Percentiles rank a stretch among this genome's conserved stretches.
These are phyloP conservation scores for Coemansia sp. DNA, from an alignment of 192 early-diverging fungal genomes.

Conservation along the genomic window DNA sequence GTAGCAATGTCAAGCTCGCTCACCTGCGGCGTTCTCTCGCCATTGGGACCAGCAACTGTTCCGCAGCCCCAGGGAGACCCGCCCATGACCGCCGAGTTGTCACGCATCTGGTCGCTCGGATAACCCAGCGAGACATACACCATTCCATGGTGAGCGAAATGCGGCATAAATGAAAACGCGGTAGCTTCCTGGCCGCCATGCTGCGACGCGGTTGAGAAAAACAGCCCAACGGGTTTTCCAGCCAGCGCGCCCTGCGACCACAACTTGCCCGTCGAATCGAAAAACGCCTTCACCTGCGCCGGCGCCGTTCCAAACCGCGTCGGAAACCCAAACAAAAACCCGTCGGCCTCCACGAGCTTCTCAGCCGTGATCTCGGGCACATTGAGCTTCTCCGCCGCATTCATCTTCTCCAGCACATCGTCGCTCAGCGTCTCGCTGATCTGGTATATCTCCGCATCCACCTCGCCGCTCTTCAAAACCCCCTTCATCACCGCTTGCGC, in stretches of 20 bases:
- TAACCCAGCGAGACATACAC: constrained; percentile 59
- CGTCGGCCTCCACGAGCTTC: constrained; percentile 54
- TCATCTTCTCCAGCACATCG: constrained; percentile 65
- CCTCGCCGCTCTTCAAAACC: constrained; percentile 42
- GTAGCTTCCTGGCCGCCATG: constrained; percentile 62
- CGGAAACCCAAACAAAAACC: constrained; percentile 32
- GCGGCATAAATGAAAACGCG: constrained; percentile 51
- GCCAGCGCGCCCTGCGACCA: constrained; percentile 20
- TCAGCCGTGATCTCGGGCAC: constrained; percentile 59
- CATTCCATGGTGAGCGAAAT: constrained; percentile 61
- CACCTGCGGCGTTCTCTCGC: constrained; percentile 18
- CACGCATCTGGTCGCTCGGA: constrained; percentile 18
- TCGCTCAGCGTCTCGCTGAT: constrained; percentile 59
- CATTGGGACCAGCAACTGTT: constrained; percentile 24
- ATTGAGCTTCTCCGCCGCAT: constrained; percentile 54
- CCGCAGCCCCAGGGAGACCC: constrained; percentile 32
- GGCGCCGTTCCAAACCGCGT: constrained; percentile 34
- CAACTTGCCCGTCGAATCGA: constrained; percentile 29
- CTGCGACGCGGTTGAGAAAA: constrained; percentile 55
- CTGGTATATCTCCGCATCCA: constrained; percentile 57
- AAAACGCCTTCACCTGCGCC: constrained; percentile 32
- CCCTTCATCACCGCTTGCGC: constrained; percentile 63
- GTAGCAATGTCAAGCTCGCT: constrained; percentile 38
- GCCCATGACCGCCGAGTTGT: constrained; percentile 17
- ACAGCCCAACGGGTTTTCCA: constrained; percentile 28